These are phyloP conservation scores for Ailanthus altissimus DNA, from an alignment of 345 rosid species.

Conservation along the genomic window DNA sequence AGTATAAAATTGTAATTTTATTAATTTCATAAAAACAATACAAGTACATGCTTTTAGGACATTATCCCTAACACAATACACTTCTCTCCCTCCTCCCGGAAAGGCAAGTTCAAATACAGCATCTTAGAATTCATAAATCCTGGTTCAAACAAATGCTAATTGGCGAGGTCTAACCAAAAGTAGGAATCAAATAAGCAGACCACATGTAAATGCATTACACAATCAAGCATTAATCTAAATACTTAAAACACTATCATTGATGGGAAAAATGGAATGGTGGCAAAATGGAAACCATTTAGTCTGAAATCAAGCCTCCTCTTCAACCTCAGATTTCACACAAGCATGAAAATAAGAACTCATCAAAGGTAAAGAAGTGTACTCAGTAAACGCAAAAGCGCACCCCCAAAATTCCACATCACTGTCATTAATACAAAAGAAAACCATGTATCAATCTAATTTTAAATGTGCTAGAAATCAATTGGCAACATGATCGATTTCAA, in stretches of 20 bases:
- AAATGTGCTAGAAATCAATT: slow-evolving; percentile 6
- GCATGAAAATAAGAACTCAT: slow-evolving; percentile 37
- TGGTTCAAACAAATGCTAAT: not conserved
- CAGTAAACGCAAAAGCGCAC: slow-evolving; percentile 29
- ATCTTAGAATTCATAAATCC: not conserved
- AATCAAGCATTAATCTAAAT: too few relatives aligned
- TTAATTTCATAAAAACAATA: too few relatives aligned
- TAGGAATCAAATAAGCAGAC: not conserved
- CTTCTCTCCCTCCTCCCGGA: not conserved
- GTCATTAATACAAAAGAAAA: slow-evolving; percentile 33
- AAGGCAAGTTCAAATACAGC: not conserved
- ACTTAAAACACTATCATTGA: too few relatives aligned
- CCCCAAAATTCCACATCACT: slow-evolving; percentile 24
- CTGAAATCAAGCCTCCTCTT: slow-evolving; percentile 65
- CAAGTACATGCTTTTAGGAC: too few relatives aligned
- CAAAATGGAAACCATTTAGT: slow-evolving; percentile 55
- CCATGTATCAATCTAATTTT: slow-evolving; percentile 2
- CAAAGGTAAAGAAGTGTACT: slow-evolving; percentile 15
- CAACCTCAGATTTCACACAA: slow-evolving; percentile 69
- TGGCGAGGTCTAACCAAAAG: not conserved
- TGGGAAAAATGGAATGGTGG: too few relatives aligned
- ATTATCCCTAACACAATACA: too few relatives aligned
- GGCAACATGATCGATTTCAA: not conserved
- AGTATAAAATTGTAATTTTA: too few relatives aligned
- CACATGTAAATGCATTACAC: not conserved